phyloP scores from a whole-genome alignment of 2,329 filamentous ascomycete genomes.

The Microdochium paspali region DNA sequence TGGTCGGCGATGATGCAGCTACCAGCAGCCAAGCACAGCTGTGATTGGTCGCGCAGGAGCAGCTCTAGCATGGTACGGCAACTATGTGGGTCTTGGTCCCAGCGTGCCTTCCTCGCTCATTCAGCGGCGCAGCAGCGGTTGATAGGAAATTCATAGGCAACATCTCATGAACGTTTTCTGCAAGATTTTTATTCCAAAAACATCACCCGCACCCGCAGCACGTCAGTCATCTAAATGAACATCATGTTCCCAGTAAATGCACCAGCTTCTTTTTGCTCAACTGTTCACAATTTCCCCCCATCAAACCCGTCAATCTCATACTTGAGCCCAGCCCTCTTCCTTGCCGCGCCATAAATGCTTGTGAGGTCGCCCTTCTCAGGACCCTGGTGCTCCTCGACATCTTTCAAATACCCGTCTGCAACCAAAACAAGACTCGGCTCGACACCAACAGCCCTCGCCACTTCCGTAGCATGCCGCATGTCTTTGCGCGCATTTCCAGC shows the following conservation, averaged over 20 bases:
- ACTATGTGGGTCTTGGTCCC: too few species aligned
- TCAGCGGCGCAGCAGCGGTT: too few species aligned
- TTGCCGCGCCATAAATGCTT: conserved; percentile 71
- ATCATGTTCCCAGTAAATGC: background rate
- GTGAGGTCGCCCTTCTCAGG: conserved; percentile 71
- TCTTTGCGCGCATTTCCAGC: conserved; percentile 81
- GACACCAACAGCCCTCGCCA: conserved; percentile 56
- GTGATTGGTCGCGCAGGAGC: background rate
- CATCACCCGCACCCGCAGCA: too few species aligned
- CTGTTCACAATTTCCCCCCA: conserved; percentile 4
- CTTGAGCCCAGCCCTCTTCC: conserved; percentile 63
- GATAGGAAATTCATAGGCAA: too few species aligned
- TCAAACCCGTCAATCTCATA: conserved; percentile 59
- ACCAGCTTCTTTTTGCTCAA: background rate
- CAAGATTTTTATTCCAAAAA: too few species aligned
- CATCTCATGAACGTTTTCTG: too few species aligned
- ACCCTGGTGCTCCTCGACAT: conserved; percentile 54
- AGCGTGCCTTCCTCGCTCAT: background rate
- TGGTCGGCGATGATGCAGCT: background rate
- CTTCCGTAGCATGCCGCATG: conserved; percentile 58
- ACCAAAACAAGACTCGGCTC: conserved; percentile 56
- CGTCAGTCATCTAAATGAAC: too few species aligned
- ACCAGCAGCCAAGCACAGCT: background rate
- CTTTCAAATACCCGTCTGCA: conserved; percentile 57
- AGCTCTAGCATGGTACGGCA: too few species aligned